Evolutionary conservation across 2,329 filamentous ascomycete genomes (phyloP).

Genomic region (Fusarium albidum): DNA sequence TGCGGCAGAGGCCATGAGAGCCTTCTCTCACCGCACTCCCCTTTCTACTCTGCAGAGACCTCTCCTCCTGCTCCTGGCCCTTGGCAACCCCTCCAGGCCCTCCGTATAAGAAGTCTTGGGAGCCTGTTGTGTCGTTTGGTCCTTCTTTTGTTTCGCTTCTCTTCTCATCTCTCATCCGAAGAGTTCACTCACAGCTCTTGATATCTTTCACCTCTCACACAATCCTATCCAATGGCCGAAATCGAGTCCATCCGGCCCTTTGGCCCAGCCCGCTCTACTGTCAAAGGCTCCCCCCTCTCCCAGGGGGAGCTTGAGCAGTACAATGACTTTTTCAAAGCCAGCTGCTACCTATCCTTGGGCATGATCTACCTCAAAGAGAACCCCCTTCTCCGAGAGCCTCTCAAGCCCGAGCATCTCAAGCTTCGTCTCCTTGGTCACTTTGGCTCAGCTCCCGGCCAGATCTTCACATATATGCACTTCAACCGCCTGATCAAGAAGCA

Average conservation of each 20-base stretch:
- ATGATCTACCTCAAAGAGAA: conserved; percentile 84
- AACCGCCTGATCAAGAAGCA: conserved; percentile 85
- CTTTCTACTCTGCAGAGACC: conserved; percentile 21
- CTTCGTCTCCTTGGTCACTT: conserved; percentile 78
- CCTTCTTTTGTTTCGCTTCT: conserved; percentile 19
- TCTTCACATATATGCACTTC: conserved; percentile 84
- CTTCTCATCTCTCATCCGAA: conserved; percentile 36
- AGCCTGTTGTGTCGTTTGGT: conserved; percentile 9
- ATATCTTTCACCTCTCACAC: conserved; percentile 21
- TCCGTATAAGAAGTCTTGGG: conserved; percentile 38
- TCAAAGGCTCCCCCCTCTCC: conserved; percentile 68
- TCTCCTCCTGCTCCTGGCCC: conserved; percentile 24
- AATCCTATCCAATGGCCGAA: conserved; percentile 46
- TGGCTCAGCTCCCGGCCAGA: conserved; percentile 81
- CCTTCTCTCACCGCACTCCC: conserved; percentile 33
- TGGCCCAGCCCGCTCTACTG: conserved; percentile 70
- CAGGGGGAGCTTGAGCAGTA: conserved; percentile 73
- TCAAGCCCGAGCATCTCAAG: conserved; percentile 77
- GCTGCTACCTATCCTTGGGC: conserved; percentile 77
- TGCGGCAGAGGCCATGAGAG: conserved; percentile 22
- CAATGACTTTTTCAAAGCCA: conserved; percentile 78
- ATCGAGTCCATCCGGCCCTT: conserved; percentile 69
- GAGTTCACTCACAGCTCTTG: conserved; percentile 31
- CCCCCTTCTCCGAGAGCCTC: conserved; percentile 73
- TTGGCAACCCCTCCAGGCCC: conserved; percentile 20